Evolutionary conservation across 768 basidiomycete genomes (phyloP), one percentile per base, ranked within the genome.

Genomic region (Kwoniella dejecticola): DNA sequence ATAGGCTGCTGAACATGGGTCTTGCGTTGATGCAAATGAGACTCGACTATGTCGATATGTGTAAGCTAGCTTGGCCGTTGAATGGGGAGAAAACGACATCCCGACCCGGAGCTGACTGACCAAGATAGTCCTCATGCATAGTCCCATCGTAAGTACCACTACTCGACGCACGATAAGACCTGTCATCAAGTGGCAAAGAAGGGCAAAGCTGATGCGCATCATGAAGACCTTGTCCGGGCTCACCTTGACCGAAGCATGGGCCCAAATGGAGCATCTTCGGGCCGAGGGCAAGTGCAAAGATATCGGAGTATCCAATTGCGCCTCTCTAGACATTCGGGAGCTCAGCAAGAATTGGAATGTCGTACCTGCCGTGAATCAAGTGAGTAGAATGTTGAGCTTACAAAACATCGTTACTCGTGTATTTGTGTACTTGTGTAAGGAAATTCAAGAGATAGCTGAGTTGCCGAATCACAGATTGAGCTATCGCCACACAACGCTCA

Each of bases 111-210:
- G 62, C 57, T 64, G 15, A 52, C 17, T 40, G 48, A 44, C 7
- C 12, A 13, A 33, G 23, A 15, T 57, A 57, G 88, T 84, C 77
- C 78, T 89, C 59, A 81, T 90, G 53, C 88, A 89, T 68, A 68
- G 52, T 24, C 74, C 74, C 1, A 55, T 60, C 31, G 68, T 75
- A 42, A 40, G 65, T 70, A 36, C 15, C 33, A 36, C 33, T n/a
- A n/a, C n/a, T n/a, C n/a, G n/a, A n/a, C n/a, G n/a, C 7, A 11
- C 7, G 17, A 5, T 31, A 8, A n/a, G 10, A 30, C 17, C 21
- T 8, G n/a, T 12, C 47, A 27, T 26, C 19, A 23, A 27, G 23
- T 15, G 17, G 15, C 23, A 15, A 27, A 27, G 24, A 21, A 44
- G 8, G 13, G 42, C 8, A 44, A 15, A 21, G n/a, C 21, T 15